Percentiles rank a stretch among this genome's conserved stretches.
phyloP scores from a whole-genome alignment of 1,284 basidiomycete species.

The Naganishia albida region DNA sequence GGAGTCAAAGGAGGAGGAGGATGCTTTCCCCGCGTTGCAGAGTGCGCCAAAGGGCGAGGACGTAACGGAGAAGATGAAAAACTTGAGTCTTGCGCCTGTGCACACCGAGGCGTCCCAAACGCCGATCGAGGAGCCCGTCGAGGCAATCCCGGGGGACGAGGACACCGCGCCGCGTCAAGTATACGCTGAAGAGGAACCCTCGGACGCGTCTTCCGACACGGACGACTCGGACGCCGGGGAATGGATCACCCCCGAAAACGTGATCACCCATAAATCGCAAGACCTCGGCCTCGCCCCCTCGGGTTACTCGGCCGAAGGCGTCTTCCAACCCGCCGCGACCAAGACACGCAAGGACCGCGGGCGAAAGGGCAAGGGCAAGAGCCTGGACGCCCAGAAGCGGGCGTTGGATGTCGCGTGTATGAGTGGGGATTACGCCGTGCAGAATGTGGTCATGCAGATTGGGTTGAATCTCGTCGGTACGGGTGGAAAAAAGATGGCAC shows the following conservation, averaged over 20 bases:
- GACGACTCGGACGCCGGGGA: constrained; percentile 74
- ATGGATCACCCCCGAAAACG: constrained; percentile 95
- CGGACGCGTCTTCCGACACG: constrained; percentile 67
- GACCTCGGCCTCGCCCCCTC: constrained; percentile 75
- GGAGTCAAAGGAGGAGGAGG: constrained; percentile 47
- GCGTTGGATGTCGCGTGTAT: constrained; percentile 74
- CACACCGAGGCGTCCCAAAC: constrained; percentile 15
- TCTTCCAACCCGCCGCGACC: constrained; percentile 12
- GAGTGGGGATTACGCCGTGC: constrained; percentile 99
- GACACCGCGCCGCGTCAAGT: constrained; percentile 43
- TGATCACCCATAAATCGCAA: constrained; percentile 81
- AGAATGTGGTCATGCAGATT: constrained; percentile 97
- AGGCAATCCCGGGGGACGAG: constrained; percentile 10
- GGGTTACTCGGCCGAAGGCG: constrained; percentile 37
- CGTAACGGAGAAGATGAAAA: constrained; percentile 17
- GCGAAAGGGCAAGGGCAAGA: constrained; percentile 23
- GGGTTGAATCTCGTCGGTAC: constrained; percentile 86
- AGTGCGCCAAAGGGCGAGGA: constrained; percentile 54
- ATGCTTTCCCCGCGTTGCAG: constrained; percentile 37
- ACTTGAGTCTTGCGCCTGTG: constrained; percentile 19
- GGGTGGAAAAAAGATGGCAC: constrained; percentile 85
- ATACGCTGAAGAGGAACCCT: constrained; percentile 65
- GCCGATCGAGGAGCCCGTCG: neutral
- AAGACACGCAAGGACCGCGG: constrained; percentile 26
- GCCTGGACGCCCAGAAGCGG: constrained; percentile 51